Evolutionary conservation across 768 basidiomycete genomes (phyloP).

Genomic region (Trametes gibbosa): DNA sequence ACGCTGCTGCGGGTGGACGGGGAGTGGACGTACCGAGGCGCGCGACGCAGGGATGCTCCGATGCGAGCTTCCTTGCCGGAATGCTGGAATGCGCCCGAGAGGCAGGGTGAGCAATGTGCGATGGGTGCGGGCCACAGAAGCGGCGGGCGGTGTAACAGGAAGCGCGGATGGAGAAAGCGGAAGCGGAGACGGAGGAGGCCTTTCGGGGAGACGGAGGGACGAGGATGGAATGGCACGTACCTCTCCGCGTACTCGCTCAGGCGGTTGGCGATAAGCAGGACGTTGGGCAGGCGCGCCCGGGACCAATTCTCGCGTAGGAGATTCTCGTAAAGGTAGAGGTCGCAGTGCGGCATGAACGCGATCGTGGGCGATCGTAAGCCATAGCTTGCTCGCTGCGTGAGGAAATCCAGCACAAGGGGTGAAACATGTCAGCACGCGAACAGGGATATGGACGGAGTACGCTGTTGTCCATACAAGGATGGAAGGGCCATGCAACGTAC

Average conservation of each 20-base stretch:
- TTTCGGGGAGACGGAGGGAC: conserved; percentile 4
- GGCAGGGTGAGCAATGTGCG: conserved; percentile 4
- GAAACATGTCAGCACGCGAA: background rate
- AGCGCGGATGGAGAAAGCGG: background rate
- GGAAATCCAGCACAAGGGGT: background rate
- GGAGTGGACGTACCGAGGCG: conserved; percentile 46
- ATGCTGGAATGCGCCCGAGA: conserved; percentile 40
- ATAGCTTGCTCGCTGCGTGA: conserved; percentile 34
- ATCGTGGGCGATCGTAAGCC: conserved; percentile 47
- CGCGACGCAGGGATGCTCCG: conserved; percentile 50
- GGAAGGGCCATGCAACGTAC: conserved; percentile 39
- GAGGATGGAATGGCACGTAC: conserved; percentile 36
- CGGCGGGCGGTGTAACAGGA: conserved; percentile 9
- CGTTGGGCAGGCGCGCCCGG: conserved; percentile 39
- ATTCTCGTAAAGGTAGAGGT: conserved; percentile 65
- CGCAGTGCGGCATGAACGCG: conserved; percentile 80
- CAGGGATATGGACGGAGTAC: conserved; percentile 4
- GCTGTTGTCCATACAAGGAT: background rate
- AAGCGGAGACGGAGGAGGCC: background rate
- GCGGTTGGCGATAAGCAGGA: conserved; percentile 64
- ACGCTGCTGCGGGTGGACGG: background rate
- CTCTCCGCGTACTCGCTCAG: conserved; percentile 65
- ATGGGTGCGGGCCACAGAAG: conserved; percentile 4
- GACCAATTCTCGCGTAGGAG: conserved; percentile 63
- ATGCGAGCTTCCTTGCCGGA: conserved; percentile 47